Base-by-base conservation (phyloP, 805 yeast genomes). In the Lachancea lanzarotensis region DNA sequence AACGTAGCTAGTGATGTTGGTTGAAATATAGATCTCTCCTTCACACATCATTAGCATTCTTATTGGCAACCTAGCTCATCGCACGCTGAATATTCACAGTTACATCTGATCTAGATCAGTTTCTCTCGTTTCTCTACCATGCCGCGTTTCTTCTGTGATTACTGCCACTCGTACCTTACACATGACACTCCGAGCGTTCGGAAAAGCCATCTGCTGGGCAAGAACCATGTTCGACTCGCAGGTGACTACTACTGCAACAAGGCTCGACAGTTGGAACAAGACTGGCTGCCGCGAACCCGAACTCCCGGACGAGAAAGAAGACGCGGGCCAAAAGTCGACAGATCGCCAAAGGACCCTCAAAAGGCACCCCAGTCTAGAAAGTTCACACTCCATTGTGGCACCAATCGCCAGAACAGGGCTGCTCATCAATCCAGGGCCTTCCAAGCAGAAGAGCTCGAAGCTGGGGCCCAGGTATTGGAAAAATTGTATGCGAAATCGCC, bases 101-200 rank as follows among this genome's bases (percentile, higher is more conserved):
- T n/a, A n/a, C n/a, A n/a, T n/a, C n/a, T n/a, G n/a, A n/a, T n/a
- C n/a, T n/a, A 26, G 29, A 26, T 11, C 29, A 29, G 31, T 29
- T 22, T 22, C 8, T 22, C 25, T 22, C 25, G 4, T 22, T 22
- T 22, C 25, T 22, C 25, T 22, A 22, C 25, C 25, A 44, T 39
- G 46, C 40, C 46, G 51, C 84, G 81, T 62, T 84, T 82, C 62
- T 84, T 82, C 66, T 88, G 96, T 64, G 93, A 84, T 53, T 88
- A 87, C 60, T 88, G 96, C 61, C 79, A 79, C 57, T 78, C 88
- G 16, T 82, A 83, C 55, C 68, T 89, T 46, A 88, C 96, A 1
- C 96, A 88, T 60, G 95, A 87, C 63, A 83, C 93, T n/a, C 70
- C 79, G 54, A 83, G 93, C 66, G 96, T 88, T 44, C 67, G 95